A percentile compares a stretch with the other conserved stretches of the same genome.
Conservation (phyloP, 345 rosid species). For the Salix udensis region DNA sequence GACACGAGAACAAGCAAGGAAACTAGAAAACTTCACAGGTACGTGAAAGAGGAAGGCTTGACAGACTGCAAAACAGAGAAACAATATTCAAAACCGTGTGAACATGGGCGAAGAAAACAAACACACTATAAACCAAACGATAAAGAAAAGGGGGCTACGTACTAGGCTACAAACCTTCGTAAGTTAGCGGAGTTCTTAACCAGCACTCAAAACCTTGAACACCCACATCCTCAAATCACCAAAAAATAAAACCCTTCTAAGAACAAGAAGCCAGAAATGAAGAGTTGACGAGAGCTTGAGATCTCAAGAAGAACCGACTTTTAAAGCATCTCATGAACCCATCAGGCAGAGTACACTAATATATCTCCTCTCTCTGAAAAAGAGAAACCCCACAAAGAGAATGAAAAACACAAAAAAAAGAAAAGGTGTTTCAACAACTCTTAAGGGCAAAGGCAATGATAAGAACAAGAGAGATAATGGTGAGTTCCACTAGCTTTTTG, state of each 20-base stretch:
- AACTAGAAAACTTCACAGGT: conserved; percentile 9
- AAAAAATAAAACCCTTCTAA: neutral
- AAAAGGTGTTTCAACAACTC: conserved; percentile 14
- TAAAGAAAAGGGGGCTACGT: neutral
- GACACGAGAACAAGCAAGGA: conserved; percentile 6
- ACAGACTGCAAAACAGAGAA: conserved; percentile 1
- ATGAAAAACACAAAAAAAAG: neutral
- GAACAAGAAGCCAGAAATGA: conserved; percentile 7
- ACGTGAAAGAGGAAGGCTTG: neutral
- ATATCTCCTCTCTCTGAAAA: neutral
- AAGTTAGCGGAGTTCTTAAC: conserved; percentile 10
- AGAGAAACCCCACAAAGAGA: conserved; percentile 12
- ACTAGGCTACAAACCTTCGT: neutral
- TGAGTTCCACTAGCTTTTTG: conserved; percentile 21
- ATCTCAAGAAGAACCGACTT: conserved; percentile 17
- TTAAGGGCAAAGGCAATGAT: conserved; percentile 7
- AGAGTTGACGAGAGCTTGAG: conserved; percentile 2
- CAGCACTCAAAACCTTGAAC: conserved; percentile 28
- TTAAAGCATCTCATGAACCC: conserved; percentile 3
- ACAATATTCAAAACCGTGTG: conserved; percentile 2
- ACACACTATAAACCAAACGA: neutral
- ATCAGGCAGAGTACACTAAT: conserved; percentile 6
- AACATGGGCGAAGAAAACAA: conserved; percentile 5
- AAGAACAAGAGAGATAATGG: conserved; percentile 14
- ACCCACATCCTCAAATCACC: conserved; percentile 31